These are phyloP conservation scores for Stentor roeselii DNA, from an alignment of 73 alveolate genomes.

Conservation along the genomic window DNA sequence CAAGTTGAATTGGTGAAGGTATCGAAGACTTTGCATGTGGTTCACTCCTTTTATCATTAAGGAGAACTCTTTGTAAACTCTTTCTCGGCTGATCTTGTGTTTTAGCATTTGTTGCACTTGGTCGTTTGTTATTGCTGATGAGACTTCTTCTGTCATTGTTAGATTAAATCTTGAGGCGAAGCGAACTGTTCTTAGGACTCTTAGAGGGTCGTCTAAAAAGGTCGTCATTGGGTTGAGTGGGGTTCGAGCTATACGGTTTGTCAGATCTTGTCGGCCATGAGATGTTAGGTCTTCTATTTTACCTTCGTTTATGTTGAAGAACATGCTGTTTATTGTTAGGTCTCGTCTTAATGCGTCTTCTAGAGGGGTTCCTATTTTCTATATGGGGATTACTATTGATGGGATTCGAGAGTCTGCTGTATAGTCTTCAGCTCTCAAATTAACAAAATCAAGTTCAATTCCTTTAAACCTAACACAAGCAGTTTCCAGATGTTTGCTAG, in stretches of 20 bases:
- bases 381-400: conserved; percentile 33
- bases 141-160: conserved; percentile 75
- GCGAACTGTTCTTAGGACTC: conserved; percentile 96
- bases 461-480: conserved; percentile 83
- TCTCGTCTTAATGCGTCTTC: conserved; percentile 98
- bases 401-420: conserved; percentile 94
- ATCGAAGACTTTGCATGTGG: conserved; percentile 60
- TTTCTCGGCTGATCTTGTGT: conserved; percentile 76
- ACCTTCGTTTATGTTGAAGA: conserved; percentile 87
- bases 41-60: conserved; percentile 70
- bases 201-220: conserved; percentile 96
- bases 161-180: conserved; percentile 93
- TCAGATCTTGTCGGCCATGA: conserved; percentile 83
- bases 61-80: conserved; percentile 87
- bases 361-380: conserved; percentile 92
- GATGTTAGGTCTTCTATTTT: conserved; percentile 93
- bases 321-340: conserved; percentile 92
- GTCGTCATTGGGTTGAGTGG: conserved; percentile 92
- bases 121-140: conserved; percentile 61
- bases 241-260: conserved; percentile 90
- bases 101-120: conserved; percentile 57
- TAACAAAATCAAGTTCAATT: conserved; percentile 87
- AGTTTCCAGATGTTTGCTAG: conserved; percentile 96
- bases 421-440: conserved; percentile 89
- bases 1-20: conserved; percentile 59